phyloP scores from a whole-genome alignment of 2,329 filamentous ascomycete genomes.

The Coniochaeta hoffmannii region DNA sequence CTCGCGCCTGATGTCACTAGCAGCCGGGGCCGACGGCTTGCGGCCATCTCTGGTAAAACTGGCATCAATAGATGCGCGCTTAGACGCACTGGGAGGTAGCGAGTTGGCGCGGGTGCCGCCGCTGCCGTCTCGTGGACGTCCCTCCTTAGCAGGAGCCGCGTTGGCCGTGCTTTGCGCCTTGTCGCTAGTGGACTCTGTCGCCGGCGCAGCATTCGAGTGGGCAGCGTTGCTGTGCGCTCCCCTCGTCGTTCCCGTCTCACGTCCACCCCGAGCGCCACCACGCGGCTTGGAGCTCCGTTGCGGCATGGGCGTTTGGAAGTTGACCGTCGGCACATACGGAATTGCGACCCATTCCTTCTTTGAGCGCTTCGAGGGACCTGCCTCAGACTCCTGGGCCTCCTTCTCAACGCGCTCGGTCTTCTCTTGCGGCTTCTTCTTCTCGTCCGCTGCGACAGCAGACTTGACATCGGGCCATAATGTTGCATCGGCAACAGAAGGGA shows the following conservation, averaged over 20 bases:
- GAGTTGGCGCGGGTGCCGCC: constrained; percentile 27
- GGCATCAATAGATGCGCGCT: constrained; percentile 37
- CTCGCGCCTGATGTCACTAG: constrained; percentile 35
- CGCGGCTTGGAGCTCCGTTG: constrained; percentile 42
- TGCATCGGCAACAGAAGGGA: constrained; percentile 67
- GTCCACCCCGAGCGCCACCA: constrained; percentile 37
- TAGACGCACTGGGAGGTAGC: constrained; percentile 27
- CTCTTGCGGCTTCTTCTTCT: constrained; percentile 63
- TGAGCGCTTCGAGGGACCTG: constrained; percentile 38
- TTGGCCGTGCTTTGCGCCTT: constrained; percentile 25
- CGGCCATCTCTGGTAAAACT: constrained; percentile 34
- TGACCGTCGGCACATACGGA: constrained; percentile 74
- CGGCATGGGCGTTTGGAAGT: constrained; percentile 77
- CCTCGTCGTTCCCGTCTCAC: constrained; percentile 23
- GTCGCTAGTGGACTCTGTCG: constrained; percentile 19
- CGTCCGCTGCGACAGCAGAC: constrained; percentile 49
- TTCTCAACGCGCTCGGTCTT: constrained; percentile 59
- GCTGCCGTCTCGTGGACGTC: constrained; percentile 28
- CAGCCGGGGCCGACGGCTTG: constrained; percentile 28
- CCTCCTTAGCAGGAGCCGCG: constrained; percentile 21
- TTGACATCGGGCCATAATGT: constrained; percentile 88
- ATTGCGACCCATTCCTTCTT: constrained; percentile 81
- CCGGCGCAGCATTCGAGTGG: constrained; percentile 8
- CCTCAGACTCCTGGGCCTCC: constrained; percentile 53
- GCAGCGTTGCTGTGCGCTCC: constrained; percentile 15